Evolutionary conservation across 2,329 filamentous ascomycete species (phyloP).

Genomic region (Fusarium sp.): DNA sequence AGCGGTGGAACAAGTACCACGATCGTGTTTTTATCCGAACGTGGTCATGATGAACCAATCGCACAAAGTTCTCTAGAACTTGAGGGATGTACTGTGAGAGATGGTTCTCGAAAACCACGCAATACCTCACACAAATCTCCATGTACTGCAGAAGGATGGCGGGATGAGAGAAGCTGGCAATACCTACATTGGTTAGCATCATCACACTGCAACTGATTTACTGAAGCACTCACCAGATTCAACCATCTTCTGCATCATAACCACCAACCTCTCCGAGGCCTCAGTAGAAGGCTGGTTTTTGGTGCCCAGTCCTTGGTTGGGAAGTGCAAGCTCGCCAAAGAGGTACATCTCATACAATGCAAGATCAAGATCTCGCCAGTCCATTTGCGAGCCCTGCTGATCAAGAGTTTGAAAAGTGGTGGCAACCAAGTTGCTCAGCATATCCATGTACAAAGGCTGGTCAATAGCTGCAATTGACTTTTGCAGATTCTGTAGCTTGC

Average conservation of each 20-base stretch:
- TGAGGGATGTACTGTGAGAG: conserved; percentile 77
- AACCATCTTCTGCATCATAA: conserved; percentile 96
- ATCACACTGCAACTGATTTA: neutral
- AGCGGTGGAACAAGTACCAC: conserved; percentile 95
- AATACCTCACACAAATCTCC: conserved; percentile 97
- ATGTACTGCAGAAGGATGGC: conserved; percentile 96
- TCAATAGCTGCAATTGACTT: conserved; percentile 92
- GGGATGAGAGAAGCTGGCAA: conserved; percentile 86
- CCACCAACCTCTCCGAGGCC: conserved; percentile 81
- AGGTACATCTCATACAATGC: conserved; percentile 95
- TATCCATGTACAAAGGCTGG: conserved; percentile 86
- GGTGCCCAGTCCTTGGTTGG: conserved; percentile 82
- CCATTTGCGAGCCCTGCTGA: conserved; percentile 75
- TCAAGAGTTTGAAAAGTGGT: conserved; percentile 85
- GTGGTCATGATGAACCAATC: conserved; percentile 86
- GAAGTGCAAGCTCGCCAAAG: conserved; percentile 93
- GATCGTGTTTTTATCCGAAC: conserved; percentile 87
- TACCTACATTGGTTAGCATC: conserved; percentile 61
- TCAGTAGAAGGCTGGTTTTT: conserved; percentile 84
- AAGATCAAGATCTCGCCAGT: conserved; percentile 95
- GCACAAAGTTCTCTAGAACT: conserved; percentile 90
- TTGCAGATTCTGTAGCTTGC: conserved; percentile 87
- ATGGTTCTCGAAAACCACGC: conserved; percentile 88
- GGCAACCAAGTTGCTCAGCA: conserved; percentile 86
- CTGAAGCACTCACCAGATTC: conserved; percentile 75